phyloP scores from a whole-genome alignment of 108 stramenopile species.

The Cyclostephanos invisitatus region DNA sequence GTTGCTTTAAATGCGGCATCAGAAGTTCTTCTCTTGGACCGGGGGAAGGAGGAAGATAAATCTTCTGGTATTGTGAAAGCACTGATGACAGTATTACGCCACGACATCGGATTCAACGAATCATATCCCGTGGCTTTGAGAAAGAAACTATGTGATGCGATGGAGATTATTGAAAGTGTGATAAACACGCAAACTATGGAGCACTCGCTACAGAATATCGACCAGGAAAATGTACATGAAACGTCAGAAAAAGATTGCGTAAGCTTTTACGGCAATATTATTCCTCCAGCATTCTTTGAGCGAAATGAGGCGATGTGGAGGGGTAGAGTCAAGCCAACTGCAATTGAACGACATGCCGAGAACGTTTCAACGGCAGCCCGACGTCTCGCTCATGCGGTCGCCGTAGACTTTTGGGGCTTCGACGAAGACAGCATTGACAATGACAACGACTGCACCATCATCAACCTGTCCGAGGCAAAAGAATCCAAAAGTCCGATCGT shows the following conservation, averaged over 20 bases:
- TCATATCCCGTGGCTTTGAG: constrained; percentile 36
- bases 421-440: constrained; percentile 8
- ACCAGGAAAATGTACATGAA: neutral
- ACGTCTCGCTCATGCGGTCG: constrained; percentile 56
- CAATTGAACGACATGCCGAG: constrained; percentile 46
- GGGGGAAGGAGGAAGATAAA: constrained; percentile 12
- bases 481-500: constrained; percentile 46
- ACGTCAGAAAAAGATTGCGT: constrained; percentile 23
- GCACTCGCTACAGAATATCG: constrained; percentile 26
- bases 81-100: constrained; percentile 57
- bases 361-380: constrained; percentile 53
- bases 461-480: constrained; percentile 27
- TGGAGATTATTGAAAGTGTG: constrained; percentile 59
- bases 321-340: constrained; percentile 59
- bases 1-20: constrained; percentile 57
- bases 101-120: constrained; percentile 70
- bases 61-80: constrained; percentile 28
- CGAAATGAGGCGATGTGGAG: constrained; percentile 80
- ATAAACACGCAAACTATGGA: constrained; percentile 47
- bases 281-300: constrained; percentile 69
- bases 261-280: constrained; percentile 38
- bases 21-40: constrained; percentile 32
- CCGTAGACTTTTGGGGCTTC: constrained; percentile 65
- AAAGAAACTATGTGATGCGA: constrained; percentile 50
- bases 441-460: constrained; percentile 22